Evolutionary conservation across 1,284 basidiomycete genomes (phyloP).

Genomic region (Macrocybe sp.): DNA sequence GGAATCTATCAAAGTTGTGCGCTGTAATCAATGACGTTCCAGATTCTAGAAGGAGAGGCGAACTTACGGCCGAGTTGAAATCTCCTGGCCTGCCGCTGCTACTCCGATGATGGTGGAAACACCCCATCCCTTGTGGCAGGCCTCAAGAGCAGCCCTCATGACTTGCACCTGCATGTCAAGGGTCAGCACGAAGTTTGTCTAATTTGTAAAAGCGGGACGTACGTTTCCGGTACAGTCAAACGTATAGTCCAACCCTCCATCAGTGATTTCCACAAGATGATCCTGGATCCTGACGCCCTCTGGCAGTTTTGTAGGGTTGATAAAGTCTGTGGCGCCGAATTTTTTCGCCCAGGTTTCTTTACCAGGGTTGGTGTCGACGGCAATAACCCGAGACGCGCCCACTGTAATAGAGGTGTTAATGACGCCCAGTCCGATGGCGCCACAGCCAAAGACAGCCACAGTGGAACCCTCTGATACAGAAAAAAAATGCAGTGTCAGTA

Average conservation of each 20-base stretch:
- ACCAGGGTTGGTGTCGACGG: slow-evolving; percentile 84
- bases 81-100: slow-evolving; percentile 96
- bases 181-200: slow-evolving; percentile 3
- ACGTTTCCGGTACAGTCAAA: slow-evolving; percentile 97
- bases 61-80: slow-evolving; percentile 89
- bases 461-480: slow-evolving; percentile 62
- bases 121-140: slow-evolving; percentile 99
- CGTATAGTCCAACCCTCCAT: slow-evolving; percentile 96
- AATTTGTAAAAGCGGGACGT: slow-evolving; percentile 17
- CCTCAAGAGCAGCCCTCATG: slow-evolving; percentile 94
- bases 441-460: slow-evolving; percentile 94
- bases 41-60: background rate
- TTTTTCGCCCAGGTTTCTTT: slow-evolving; percentile 90
- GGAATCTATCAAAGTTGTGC: slow-evolving; percentile 52
- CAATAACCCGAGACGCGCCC: slow-evolving; percentile 86
- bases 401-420: slow-evolving; percentile 79
- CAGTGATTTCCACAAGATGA: slow-evolving; percentile 87
- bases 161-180: slow-evolving; percentile 62
- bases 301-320: slow-evolving; percentile 79
- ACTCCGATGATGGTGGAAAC: slow-evolving; percentile 94
- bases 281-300: slow-evolving; percentile 86
- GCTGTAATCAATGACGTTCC: slow-evolving; percentile 2
- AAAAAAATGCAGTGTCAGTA: background rate
- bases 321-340: slow-evolving; percentile 96
- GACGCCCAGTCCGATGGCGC: slow-evolving; percentile 94